Percentiles rank a stretch among this genome's conserved stretches.
These are phyloP conservation scores for Capronia americana DNA, from an alignment of 2,329 filamentous ascomycete genomes.

Conservation along the genomic window DNA sequence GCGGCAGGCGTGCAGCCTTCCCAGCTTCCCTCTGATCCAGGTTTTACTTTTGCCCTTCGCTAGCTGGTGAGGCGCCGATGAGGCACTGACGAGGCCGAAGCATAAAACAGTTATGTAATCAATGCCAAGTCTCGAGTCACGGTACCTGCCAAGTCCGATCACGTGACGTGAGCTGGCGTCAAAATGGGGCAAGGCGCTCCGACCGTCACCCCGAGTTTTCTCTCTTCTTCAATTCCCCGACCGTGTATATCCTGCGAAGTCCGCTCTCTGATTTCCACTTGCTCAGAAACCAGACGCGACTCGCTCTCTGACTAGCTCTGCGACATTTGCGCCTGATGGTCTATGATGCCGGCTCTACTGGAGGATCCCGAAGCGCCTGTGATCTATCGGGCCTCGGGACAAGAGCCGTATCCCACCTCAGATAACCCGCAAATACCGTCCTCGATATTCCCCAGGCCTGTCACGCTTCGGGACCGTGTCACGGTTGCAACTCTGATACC, in stretches of 20 bases:
- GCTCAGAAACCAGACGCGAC: neutral
- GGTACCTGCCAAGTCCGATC: conserved; percentile 6
- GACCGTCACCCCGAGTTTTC: conserved; percentile 18
- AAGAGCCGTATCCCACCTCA: conserved; percentile 68
- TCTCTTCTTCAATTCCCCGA: conserved; percentile 12
- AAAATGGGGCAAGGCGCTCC: conserved; percentile 10
- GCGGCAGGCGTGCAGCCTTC: too few relatives aligned
- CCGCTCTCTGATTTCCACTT: conserved; percentile 11
- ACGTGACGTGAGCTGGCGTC: conserved; percentile 23
- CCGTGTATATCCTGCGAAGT: conserved; percentile 4
- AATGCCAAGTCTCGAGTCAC: neutral
- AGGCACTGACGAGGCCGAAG: too few relatives aligned
- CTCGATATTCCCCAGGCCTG: conserved; percentile 74
- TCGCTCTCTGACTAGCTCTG: neutral
- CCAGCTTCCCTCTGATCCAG: neutral
- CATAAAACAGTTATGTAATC: neutral
- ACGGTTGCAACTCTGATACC: conserved; percentile 84
- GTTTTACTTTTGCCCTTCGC: neutral
- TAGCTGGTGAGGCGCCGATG: too few relatives aligned
- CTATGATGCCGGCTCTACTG: conserved; percentile 74
- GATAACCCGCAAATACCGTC: conserved; percentile 68
- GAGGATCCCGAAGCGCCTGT: conserved; percentile 75
- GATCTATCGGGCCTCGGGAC: conserved; percentile 73
- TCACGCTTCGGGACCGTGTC: conserved; percentile 81
- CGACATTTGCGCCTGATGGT: conserved; percentile 26